Percentiles rank a stretch among this genome's conserved stretches.
phyloP scores from a whole-genome alignment of 108 stramenopile species.

The Aurantiochytrium sp. region DNA sequence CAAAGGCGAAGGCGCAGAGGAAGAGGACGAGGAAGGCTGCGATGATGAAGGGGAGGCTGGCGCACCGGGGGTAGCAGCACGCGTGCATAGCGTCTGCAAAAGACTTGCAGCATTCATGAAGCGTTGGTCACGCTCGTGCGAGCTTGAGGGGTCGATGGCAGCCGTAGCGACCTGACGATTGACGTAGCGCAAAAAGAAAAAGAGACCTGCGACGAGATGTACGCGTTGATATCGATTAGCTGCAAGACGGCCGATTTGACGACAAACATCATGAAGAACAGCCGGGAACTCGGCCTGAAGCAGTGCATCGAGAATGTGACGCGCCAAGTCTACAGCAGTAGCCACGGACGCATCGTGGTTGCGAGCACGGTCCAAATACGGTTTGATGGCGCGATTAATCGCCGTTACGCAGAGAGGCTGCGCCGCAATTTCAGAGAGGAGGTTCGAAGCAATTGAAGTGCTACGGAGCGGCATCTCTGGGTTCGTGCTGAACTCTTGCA shows the following conservation, averaged over 20 bases:
- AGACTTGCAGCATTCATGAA: neutral
- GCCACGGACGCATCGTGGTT: neutral
- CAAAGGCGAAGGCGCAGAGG: too few species aligned
- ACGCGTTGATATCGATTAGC: neutral
- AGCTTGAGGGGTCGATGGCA: neutral
- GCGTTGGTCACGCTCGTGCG: neutral
- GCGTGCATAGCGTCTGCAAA: neutral
- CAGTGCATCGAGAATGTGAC: neutral
- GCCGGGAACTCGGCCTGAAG: neutral
- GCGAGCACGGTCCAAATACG: neutral
- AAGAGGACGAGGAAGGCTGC: too few species aligned
- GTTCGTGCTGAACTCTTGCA: neutral
- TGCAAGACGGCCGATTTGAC: neutral
- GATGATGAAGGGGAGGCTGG: too few species aligned
- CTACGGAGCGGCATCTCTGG: neutral
- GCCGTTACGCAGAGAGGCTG: neutral
- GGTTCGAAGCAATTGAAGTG: neutral
- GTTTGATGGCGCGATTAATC: neutral
- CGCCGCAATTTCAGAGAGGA: neutral
- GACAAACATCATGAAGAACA: neutral
- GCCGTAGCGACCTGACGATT: neutral
- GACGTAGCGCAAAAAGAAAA: neutral
- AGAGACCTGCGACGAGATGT: neutral
- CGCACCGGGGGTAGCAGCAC: neutral
- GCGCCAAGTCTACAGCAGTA: neutral